phyloP scores from a whole-genome alignment of 345 rosid species.

The Salix arbutifolia region DNA sequence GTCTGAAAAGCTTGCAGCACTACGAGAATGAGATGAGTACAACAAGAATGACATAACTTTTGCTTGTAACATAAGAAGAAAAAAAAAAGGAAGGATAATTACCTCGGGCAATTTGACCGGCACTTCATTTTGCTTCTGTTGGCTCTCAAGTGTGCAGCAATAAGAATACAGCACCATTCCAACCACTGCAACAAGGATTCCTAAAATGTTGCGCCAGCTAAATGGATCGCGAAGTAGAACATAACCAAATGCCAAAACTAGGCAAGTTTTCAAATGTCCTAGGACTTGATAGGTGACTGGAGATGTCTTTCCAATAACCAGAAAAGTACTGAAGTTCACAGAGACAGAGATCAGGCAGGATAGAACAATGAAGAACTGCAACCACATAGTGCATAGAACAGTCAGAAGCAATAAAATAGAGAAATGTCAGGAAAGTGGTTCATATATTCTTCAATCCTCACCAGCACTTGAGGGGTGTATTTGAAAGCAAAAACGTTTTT shows the following conservation, averaged over 20 bases:
- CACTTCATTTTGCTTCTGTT: conserved; percentile 74
- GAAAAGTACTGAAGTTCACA: conserved; percentile 97
- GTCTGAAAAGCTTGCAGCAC: not conserved
- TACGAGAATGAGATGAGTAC: not conserved
- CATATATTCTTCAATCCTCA: conserved; percentile 32
- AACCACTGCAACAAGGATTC: conserved; percentile 80
- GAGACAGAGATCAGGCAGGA: conserved; percentile 99
- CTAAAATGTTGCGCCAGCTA: conserved; percentile 94
- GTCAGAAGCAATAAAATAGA: conserved; percentile 10
- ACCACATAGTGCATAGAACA: conserved; percentile 18
- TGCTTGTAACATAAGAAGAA: not conserved
- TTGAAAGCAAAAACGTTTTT: conserved; percentile 92
- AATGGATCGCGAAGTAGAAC: conserved; percentile 88
- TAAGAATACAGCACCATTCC: conserved; percentile 98
- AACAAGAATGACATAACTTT: not conserved
- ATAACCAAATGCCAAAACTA: conserved; percentile 95
- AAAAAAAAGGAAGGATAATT: not conserved
- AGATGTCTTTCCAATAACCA: conserved; percentile 98
- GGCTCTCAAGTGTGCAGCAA: conserved; percentile 64
- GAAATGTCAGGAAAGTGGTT: not conserved
- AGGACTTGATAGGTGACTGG: conserved; percentile 99
- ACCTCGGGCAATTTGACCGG: conserved; percentile 75
- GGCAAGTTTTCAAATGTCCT: conserved; percentile 98
- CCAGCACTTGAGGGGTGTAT: conserved; percentile 96
- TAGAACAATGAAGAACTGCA: conserved; percentile 98